Evolutionary conservation across 192 early-diverging fungal species (phyloP).

Genomic region (Pilobolus umbonatus): DNA sequence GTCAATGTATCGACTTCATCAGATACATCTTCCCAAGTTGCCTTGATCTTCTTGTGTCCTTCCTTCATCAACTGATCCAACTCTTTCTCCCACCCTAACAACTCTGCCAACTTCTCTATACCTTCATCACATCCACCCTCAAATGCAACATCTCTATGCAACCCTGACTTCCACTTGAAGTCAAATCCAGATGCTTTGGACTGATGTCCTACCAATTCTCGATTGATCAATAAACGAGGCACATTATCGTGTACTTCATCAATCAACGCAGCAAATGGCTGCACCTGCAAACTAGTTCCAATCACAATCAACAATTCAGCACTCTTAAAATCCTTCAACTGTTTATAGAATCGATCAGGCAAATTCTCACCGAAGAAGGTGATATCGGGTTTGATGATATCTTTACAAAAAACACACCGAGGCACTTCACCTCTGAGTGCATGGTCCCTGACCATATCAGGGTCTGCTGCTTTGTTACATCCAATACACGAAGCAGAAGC

Average conservation of each 20-base stretch:
- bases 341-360: constrained; percentile 68
- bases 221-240: constrained; percentile 90
- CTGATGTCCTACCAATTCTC: constrained; percentile 62
- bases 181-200: constrained; percentile 59
- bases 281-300: constrained; percentile 87
- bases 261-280: constrained; percentile 84
- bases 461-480: constrained; percentile 45
- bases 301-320: constrained; percentile 91
- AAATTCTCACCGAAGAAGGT: constrained; percentile 94
- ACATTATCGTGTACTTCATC: constrained; percentile 54
- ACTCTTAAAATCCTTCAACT: constrained; percentile 63
- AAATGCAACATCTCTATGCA: constrained; percentile 73
- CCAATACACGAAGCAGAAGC: constrained; percentile 71
- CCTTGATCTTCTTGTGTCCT: constrained; percentile 23
- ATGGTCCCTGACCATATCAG: constrained; percentile 41
- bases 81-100: constrained; percentile 62
- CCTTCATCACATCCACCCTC: constrained; percentile 85
- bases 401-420: constrained; percentile 58
- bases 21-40: constrained; percentile 15
- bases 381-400: constrained; percentile 90
- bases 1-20: constrained; percentile 21
- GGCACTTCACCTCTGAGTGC: constrained; percentile 60
- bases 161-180: constrained; percentile 63
- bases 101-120: constrained; percentile 57
- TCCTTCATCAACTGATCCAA: constrained; percentile 20